Evolutionary conservation across 306 rosid species (phyloP), one percentile per base, ranked within the genome.

Genomic region (Parietaria judaica): DNA sequence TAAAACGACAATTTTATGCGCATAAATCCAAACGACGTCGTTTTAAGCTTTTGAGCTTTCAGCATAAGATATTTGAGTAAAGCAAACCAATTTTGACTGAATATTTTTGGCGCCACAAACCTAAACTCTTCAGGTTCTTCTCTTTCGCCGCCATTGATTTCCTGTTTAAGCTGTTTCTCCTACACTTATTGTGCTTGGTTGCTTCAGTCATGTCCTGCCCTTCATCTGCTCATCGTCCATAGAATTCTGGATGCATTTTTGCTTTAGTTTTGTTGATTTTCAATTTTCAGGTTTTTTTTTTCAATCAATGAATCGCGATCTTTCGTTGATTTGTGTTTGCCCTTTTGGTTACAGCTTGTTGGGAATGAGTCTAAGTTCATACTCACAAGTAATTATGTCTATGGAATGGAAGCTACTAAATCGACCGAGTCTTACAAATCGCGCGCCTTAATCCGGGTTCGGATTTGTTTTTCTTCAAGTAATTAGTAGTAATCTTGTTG

Each of bases 21-120:
- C 59, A 35, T 16, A 11, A 14, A 31, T 8, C 9, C 45, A 5
- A 41, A 41, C 6, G 9, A 5, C 9, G 45, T 5, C 45, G 7
- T 41, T 41, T 41, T 1, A 41, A 5, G 45, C 45, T 41, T 41
- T 41, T 41, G 9, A 41, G 45, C 45, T 8, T 41, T 41, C 6
- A 41, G 2, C 23, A 1, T 23, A 23, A 23, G 31, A 53, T 7
- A 53, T 10, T 17, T 6, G 23, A 17, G n/a, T 7, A 17, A 17
- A 57, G 9, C 53, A 39, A 52, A 59, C 54, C 56, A 34, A 59
- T 38, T 14, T 9, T 36, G 58, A 70, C 67, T 17, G 31, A 23
- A 52, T 60, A 55, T 51, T 66, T 63, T 80, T 77, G 78, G 89
- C 89, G 80, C 86, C 85, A 75, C 74, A 52, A 58, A 41, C 14